Base-by-base conservation (phyloP, 1,284 basidiomycete species). In the Marasmius oreades region DNA sequence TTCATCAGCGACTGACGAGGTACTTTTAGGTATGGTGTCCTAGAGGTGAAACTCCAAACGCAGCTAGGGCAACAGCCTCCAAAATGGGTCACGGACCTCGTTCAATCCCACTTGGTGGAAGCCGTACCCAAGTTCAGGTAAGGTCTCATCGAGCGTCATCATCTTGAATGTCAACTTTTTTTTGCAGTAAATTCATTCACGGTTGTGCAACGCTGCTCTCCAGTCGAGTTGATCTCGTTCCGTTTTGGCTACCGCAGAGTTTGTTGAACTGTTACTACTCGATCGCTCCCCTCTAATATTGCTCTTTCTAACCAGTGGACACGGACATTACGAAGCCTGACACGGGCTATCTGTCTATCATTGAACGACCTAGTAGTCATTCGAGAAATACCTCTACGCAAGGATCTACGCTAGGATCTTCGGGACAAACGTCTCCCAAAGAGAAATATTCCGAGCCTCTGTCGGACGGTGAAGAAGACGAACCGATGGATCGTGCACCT, bases 191-290 rank as follows among this genome's bases (percentile, higher is more conserved):
- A 84, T 98, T 98, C 70, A 97, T 98, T 62, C 96, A 98, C 69
- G 96, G 96, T 24, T 99, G 96, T 67, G 90, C 96, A 1, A 96
- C 94, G 0, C 78, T 98, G 0, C 74, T 99, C 7, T 93, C 95
- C 34, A 87, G 94, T 69, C 90, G 96, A 44, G 96, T 98, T 55
- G 93, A 98, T 67, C 83, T 99, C n/a, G 92, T 99, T 16, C 96
- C 96, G 3, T 99, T 98, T 81, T 99, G 96, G 96, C 84, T 98
- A 3, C 95, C 94, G 5, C 94, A 96, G 70, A 96, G 89, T 93
- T 66, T 61, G 18, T 55, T n/a, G 31, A 48, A 46, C 53, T 52
- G 48, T 50, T 37, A 11, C 57, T 28, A 42, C 48, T 20, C 31
- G 5, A 31, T 31, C 28, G 28, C 10, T 31, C 28, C 10, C 28